Base-by-base conservation (phyloP, 1,284 basidiomycete species). In the Porodaedalea pini region DNA sequence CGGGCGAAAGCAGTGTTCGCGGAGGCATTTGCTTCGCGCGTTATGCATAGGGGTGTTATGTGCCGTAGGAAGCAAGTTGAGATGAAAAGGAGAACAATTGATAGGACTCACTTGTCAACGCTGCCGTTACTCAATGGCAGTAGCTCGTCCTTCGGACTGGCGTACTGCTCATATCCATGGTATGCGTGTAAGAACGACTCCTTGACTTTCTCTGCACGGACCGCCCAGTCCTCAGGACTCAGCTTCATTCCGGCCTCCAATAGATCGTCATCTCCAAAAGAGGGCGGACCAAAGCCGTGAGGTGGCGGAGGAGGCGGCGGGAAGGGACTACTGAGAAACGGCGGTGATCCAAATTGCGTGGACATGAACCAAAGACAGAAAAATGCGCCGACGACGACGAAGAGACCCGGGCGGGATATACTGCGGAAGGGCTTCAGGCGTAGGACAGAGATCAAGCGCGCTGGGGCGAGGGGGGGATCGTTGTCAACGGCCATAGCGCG, bases 131-230 rank as follows among this genome's bases (percentile, higher is more conserved):
- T 68, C 0, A 82, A 65, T 1, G 84, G 76, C 13, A 68, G 65
- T 17, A 87, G 66, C 67, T 88, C 85, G 65, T 86, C 84, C 47
- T 76, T 71, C 0, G 83, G 81, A 62, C 75, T 82, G 2, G 84
- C 83, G 59, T 74, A 63, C 34, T 68, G 65, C 60, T 76, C 74
- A 65, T 86, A 86, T 2, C 76, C 79, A 21, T 71, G 70, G 69
- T 79, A 83, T 0, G 82, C 78, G 62, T 80, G 78, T 29, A 76
- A 57, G 65, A 83, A 86, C 3, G 82, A 80, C n/a, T 74, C 71
- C 62, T 76, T 78, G 47, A 86, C 84, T 48, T 68, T 66, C 19
- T 75, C 67, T 8, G 78, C 77, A 11, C 59, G 39, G n/a, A n/a
- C 47, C 10, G 25, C 6, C 59, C 59, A 61, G n/a, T 50, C 51